Base-by-base conservation (phyloP, 352 stramenopile species). In the Globisporangium splendens region DNA sequence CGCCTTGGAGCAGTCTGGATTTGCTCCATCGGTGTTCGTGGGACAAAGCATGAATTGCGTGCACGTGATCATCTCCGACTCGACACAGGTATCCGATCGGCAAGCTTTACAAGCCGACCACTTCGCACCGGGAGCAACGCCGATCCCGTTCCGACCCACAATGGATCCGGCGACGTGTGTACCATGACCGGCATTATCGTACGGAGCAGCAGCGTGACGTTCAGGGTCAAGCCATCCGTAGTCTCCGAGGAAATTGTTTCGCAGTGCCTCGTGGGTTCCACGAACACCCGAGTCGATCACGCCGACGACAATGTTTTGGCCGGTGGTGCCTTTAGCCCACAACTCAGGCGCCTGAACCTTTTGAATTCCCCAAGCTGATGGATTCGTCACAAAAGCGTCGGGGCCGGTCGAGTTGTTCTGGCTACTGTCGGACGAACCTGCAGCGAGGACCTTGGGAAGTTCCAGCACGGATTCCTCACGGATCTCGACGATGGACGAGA, bases 181-280 rank as follows among this genome's bases (percentile, higher is more conserved):
- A 8, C 61, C 61, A 18, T 68, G 61, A n/a, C 61, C 61, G 21
- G 52, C 33, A 14, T 41, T 42, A 35, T 68, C 61, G n/a, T 69
- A 71, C 6, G 68, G 67, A 4, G 38, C 35, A 0, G 54, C 50
- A 6, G 62, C 44, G 14, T 66, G 22, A 12, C 46, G 62, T 48
- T 72, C 55, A 1, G 61, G 48, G 38, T 69, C 62, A 31, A 51
- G 65, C 62, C 62, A 69, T 21, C 56, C 51, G 48, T 62, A 46
- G 12, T 28, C 14, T 14, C 46, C 41, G 24, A 53, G 33, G 39
- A 68, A 75, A 39, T 61, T 65, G 39, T 43, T 41, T 42, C 61
- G 61, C 18, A 69, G 48, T 11, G 54, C 43, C 22, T 66, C 54
- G 44, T 70, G 63, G 6, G 59, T 70, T 20, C 17, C 28, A 38